Evolutionary conservation across 257 asterid species (phyloP), one percentile per base, ranked within the genome.

Genomic region (Nicotiana otophora): DNA sequence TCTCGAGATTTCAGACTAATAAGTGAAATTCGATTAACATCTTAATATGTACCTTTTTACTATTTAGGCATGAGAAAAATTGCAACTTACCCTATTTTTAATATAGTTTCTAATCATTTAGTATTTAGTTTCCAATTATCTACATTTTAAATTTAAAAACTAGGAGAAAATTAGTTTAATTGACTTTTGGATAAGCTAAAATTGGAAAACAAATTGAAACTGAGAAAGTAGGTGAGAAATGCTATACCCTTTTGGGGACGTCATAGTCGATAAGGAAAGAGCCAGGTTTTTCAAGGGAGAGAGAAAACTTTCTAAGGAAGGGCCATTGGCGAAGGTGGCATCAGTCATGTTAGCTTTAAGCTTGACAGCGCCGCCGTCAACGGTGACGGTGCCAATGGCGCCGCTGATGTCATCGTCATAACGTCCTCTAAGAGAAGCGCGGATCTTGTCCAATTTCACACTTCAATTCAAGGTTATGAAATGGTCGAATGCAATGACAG

Each of bases 181-280:
- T 5, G 75, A 33, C 51, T 23, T 16, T 42, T 9, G 20, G 55
- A 68, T 68, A 68, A 68, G 77, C 31, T 19, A 36, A 36, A 69
- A n/a, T 69, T 51, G 72, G 7, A 1, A 33, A 5, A 9, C 2
- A 72, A 75, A 4, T 10, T 36, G n/a, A 12, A 64, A 65, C 34
- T 5, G 10, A 14, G n/a, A 14, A 26, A 31, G 58, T 51, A 66
- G 19, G 19, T 26, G 69, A 9, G n/a, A 28, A 28, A n/a, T 39
- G 2, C 26, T 1, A 48, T 61, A 87, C 89, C 79, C 64, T 63
- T n/a, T 85, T 85, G 51, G 84, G 85, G 46, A 85, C 57, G 19
- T 80, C 82, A 78, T n/a, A 87, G 85, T 87, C 90, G 76, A 87
- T 53, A 78, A 55, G 26, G 79, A 87, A 87, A 30, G 84, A 72